Evolutionary conservation across 768 basidiomycete species (phyloP).

Genomic region (Tephrocybe sp.): DNA sequence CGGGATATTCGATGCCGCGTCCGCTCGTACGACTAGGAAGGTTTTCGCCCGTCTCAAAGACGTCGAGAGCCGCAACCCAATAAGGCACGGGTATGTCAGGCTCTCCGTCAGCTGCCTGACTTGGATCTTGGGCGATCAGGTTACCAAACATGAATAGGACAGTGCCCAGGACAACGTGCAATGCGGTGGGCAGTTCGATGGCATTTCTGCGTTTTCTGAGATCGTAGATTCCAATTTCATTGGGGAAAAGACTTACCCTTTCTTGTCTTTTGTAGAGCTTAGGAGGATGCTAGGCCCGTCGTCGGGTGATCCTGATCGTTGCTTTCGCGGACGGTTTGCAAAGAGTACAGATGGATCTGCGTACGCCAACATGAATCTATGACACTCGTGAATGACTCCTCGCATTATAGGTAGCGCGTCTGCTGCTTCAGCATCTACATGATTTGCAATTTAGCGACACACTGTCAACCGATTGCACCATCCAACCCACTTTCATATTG

Average conservation of each 20-base stretch:
- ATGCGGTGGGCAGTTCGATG: slow-evolving; percentile 57
- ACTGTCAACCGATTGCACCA: slow-evolving; percentile 1
- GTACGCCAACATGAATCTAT: slow-evolving; percentile 53
- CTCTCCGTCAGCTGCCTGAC: slow-evolving; percentile 52
- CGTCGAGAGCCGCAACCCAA: slow-evolving; percentile 69
- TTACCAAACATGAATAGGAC: slow-evolving; percentile 64
- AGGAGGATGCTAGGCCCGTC: slow-evolving; percentile 3
- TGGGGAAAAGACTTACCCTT: slow-evolving; percentile 14
- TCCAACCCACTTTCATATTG: slow-evolving; percentile 52
- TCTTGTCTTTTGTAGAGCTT: slow-evolving; percentile 9
- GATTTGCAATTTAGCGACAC: slow-evolving; percentile 14
- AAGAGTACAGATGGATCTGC: slow-evolving; percentile 57
- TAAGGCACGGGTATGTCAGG: slow-evolving; percentile 49
- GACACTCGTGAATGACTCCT: slow-evolving; percentile 65
- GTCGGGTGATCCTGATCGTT: slow-evolving; percentile 6
- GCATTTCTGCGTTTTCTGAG: slow-evolving; percentile 26
- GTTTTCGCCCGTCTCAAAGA: slow-evolving; percentile 67
- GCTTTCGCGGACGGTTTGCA: slow-evolving; percentile 18
- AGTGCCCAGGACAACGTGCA: slow-evolving; percentile 64
- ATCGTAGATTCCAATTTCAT: neutral
- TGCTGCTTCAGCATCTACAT: slow-evolving; percentile 38
- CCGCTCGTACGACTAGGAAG: slow-evolving; percentile 45
- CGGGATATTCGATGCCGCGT: slow-evolving; percentile 27
- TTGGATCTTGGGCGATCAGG: slow-evolving; percentile 49
- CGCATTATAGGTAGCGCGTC: slow-evolving; percentile 56